Base-by-base conservation (phyloP, 2,329 filamentous ascomycete species). In the Fusarium illudens region DNA sequence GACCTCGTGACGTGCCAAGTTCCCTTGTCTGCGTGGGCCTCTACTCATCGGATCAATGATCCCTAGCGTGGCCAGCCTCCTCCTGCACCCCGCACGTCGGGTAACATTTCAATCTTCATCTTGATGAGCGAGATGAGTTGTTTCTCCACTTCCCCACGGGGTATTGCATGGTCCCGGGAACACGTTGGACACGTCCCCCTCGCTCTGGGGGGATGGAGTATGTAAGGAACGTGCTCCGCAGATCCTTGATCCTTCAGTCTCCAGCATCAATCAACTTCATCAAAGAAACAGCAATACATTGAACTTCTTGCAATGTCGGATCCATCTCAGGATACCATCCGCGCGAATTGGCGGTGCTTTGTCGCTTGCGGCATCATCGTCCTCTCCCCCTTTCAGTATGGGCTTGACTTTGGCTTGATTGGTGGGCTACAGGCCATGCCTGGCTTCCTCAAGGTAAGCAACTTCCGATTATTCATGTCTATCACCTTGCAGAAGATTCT, bases 361-460 rank as follows among this genome's bases (percentile, higher is more conserved):
- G 9, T 69, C 3, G 70, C 70, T 1, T 72, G 70, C 15, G 60
- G 64, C 1, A 59, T 72, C 4, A 68, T 72, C 0, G 70, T 72
- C 5, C 27, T 72, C 2, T 72, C 70, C 1, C 70, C 70, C 0
- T 72, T 72, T 7, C 70, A 72, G 4, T 72, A 72, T 64, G 70
- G 70, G 1, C 65, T 72, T 36, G 70, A 72, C 20, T 72, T 72
- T 67, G 70, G 70, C 0, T 17, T 72, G 2, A 72, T 72, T 1
- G 70, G 70, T 4, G 70, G 70, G 1, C 37, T 72, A 0, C 70
- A 72, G 36, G 70, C 70, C 1, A 72, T 72, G 70, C 70, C 70
- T 15, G 70, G 70, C 0, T 72, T 72, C 17, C 46, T 72, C 11
- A 64, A 65, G 53, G 70, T 69, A 3, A 37, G 62, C 1, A 15